phyloP scores from a whole-genome alignment of 176 grass and related monocot species.

The Tuctoria greenei region DNA sequence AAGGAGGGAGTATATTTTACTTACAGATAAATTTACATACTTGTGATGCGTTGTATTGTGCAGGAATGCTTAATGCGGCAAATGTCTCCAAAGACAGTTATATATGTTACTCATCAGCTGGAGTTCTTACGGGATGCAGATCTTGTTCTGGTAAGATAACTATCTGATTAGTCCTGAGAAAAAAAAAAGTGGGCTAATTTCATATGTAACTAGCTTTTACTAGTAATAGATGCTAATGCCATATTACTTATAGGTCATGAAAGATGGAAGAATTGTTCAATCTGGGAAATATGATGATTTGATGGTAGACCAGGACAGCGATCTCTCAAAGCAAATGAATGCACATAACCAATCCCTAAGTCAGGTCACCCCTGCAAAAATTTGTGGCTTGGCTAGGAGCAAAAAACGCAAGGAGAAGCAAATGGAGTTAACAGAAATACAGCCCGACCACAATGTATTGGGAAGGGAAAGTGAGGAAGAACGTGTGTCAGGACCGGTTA shows the following conservation, averaged over 20 bases:
- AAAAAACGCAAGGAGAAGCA: slow-evolving; percentile 42
- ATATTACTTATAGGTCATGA: slow-evolving; percentile 63
- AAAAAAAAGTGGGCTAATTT: not conserved
- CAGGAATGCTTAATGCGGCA: slow-evolving; percentile 77
- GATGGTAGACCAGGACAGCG: slow-evolving; percentile 50
- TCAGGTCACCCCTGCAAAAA: slow-evolving; percentile 58
- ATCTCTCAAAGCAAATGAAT: slow-evolving; percentile 65
- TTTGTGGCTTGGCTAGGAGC: slow-evolving; percentile 27
- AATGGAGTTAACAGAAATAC: slow-evolving; percentile 45
- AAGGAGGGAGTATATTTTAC: no score
- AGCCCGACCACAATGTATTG: slow-evolving; percentile 37
- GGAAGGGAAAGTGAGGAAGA: slow-evolving; percentile 64
- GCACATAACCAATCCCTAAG: slow-evolving; percentile 68
- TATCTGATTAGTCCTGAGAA: not conserved
- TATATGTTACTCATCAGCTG: slow-evolving; percentile 88
- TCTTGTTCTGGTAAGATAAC: slow-evolving; percentile 68
- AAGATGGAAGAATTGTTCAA: slow-evolving; percentile 79
- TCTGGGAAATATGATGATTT: slow-evolving; percentile 83
- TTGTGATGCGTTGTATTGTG: slow-evolving; percentile 7
- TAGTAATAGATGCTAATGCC: not conserved
- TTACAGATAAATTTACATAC: not conserved
- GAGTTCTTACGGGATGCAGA: slow-evolving; percentile 76
- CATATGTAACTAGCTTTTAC: not conserved
- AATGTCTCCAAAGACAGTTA: slow-evolving; percentile 72
- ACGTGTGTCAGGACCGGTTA: slow-evolving; percentile 75